Percentiles rank a stretch among this genome's conserved stretches.
Conservation (phyloP, 495 filamentous ascomycete genomes). For the Tuber brumale region DNA sequence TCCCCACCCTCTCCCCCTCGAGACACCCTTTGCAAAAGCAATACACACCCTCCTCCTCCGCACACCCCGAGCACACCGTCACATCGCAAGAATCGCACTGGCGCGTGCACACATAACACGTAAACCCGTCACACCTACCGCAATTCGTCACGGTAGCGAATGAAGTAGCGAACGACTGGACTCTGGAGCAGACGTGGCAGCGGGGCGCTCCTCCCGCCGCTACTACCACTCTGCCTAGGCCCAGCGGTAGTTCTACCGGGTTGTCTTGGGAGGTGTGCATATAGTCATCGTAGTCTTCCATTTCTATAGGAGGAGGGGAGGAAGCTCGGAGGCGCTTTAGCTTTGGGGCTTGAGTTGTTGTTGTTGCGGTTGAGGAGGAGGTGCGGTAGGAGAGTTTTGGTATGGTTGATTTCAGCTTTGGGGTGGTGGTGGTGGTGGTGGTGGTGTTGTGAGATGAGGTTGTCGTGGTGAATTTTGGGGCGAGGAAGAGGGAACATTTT, state of each 20-base stretch:
- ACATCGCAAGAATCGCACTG: slow-evolving; percentile 33
- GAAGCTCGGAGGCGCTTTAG: slow-evolving; percentile 22
- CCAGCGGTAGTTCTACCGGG: background rate
- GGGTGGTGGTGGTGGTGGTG: background rate
- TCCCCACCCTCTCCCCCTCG: slow-evolving; percentile 2
- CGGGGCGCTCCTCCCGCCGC: background rate
- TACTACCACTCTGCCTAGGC: background rate
- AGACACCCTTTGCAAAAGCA: slow-evolving; percentile 33
- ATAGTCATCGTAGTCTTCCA: slow-evolving; percentile 12
- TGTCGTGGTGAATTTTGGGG: slow-evolving; percentile 18
- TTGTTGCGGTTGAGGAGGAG: slow-evolving; percentile 9
- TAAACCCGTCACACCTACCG: slow-evolving; percentile 16
- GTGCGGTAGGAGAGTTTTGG: slow-evolving; percentile 1
- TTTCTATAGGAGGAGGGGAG: slow-evolving; percentile 4
- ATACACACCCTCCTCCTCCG: slow-evolving; percentile 34
- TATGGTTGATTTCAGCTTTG: slow-evolving; percentile 14
- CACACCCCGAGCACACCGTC: slow-evolving; percentile 32
- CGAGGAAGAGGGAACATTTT: slow-evolving; percentile 20
- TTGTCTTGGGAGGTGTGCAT: slow-evolving; percentile 17
- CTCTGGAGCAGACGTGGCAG: slow-evolving; percentile 34
- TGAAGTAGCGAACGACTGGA: slow-evolving; percentile 26
- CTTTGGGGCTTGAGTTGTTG: slow-evolving; percentile 17
- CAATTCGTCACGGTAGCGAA: slow-evolving; percentile 31
- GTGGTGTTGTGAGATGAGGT: background rate
- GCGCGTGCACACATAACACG: slow-evolving; percentile 35